phyloP scores from a whole-genome alignment of 805 yeast species.

The Lipomyces yamanashiensis region DNA sequence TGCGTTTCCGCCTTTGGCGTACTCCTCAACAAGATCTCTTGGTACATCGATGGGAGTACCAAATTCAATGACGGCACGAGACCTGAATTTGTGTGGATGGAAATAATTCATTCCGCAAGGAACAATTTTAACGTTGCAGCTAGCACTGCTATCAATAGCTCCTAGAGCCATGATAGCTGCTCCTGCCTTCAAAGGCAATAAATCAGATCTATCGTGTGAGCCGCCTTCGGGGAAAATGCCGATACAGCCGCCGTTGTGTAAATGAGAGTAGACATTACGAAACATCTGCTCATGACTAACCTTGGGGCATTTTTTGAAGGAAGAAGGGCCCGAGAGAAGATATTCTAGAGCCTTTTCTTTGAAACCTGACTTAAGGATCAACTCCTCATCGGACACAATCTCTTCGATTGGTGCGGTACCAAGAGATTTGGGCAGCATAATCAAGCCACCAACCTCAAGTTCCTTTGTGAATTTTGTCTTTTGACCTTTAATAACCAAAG shows the following conservation, averaged over 20 bases:
- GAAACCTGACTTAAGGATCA: conserved; percentile 72
- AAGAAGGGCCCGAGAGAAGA: conserved; percentile 54
- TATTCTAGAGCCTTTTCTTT: conserved; percentile 53
- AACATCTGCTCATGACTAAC: conserved; percentile 87
- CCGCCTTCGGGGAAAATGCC: conserved; percentile 99
- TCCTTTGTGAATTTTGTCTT: conserved; percentile 71
- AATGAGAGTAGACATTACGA: conserved; percentile 79
- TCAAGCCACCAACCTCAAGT: conserved; percentile 65
- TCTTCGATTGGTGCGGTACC: conserved; percentile 76
- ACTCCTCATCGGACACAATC: conserved; percentile 71
- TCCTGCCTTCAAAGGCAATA: conserved; percentile 93
- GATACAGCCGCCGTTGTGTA: conserved; percentile 76
- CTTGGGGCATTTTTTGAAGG: conserved; percentile 74
- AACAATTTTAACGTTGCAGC: conserved; percentile 79
- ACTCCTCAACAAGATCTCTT: conserved; percentile 64
- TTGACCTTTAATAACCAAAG: conserved; percentile 61
- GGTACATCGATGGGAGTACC: conserved; percentile 82
- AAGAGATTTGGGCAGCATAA: conserved; percentile 76
- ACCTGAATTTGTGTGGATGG: conserved; percentile 93
- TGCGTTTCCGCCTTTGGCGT: conserved; percentile 64
- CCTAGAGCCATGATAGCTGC: conserved; percentile 98
- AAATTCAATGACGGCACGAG: conserved; percentile 93
- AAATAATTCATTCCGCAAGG: conserved; percentile 98
- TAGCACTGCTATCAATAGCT: conserved; percentile 78
- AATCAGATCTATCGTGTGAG: conserved; percentile 90